Percentiles rank a stretch among this genome's conserved stretches.
These are phyloP conservation scores for Chaetomium fimeti DNA, from an alignment of 495 filamentous ascomycete species.

Conservation along the genomic window DNA sequence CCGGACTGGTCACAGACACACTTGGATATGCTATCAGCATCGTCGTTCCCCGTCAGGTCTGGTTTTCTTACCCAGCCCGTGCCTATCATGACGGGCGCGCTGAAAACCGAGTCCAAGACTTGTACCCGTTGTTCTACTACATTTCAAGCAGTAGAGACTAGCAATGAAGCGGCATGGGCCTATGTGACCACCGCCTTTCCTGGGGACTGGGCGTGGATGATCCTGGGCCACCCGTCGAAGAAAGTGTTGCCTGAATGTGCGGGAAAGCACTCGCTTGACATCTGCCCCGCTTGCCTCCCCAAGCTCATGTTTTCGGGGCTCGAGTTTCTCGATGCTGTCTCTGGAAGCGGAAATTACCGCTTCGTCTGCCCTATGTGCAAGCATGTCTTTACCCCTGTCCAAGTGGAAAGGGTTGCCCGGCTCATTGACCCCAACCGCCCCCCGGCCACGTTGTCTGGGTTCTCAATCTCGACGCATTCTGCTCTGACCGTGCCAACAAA, in stretches of 20 bases:
- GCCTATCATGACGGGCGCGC: constrained; percentile 12
- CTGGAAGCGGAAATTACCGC: constrained; percentile 10
- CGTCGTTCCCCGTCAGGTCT: constrained; percentile 14
- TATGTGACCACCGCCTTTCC: constrained; percentile 3
- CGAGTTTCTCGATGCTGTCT: constrained; percentile 1
- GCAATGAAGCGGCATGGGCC: constrained; percentile 8
- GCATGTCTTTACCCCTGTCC: neutral
- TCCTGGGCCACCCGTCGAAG: constrained; percentile 11
- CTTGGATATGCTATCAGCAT: neutral
- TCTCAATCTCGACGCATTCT: neutral
- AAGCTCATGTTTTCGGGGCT: constrained; percentile 13
- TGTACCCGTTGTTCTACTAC: constrained; percentile 1
- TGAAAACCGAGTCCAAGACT: constrained; percentile 2
- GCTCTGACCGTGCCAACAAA: neutral
- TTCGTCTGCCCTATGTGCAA: constrained; percentile 16
- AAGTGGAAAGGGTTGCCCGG: constrained; percentile 16
- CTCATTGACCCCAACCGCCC: constrained; percentile 13
- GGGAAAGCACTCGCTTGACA: constrained; percentile 18
- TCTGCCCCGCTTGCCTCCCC: constrained; percentile 14
- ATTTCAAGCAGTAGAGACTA: constrained; percentile 9
- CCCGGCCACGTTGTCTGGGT: neutral
- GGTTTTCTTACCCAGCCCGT: constrained; percentile 16
- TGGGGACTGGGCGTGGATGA: constrained; percentile 18
- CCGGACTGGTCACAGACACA: neutral
- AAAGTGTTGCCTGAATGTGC: constrained; percentile 8